Conservation (phyloP, 2,329 filamentous ascomycete species). For the Lithohypha guttulata region DNA sequence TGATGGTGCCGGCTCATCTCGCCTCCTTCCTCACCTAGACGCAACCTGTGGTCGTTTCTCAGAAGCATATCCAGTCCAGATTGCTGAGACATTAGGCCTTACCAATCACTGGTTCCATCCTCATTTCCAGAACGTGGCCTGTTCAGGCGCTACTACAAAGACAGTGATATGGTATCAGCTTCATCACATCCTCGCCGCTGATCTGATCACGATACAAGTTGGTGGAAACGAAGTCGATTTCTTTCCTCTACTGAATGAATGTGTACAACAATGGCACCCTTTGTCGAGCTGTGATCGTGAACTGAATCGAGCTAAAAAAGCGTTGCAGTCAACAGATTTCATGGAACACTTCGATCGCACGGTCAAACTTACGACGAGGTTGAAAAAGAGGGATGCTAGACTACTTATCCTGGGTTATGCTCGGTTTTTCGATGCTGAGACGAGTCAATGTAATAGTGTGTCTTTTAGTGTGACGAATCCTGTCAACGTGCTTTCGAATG, state of each 20-base stretch:
- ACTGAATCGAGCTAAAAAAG: constrained; percentile 13
- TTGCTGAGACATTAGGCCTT: constrained; percentile 15
- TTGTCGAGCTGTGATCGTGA: constrained; percentile 15
- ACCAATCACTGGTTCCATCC: constrained; percentile 10
- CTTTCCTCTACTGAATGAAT: constrained; percentile 23
- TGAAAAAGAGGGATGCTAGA: constrained; percentile 9
- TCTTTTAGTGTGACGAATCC: constrained; percentile 21
- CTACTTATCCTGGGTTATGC: constrained; percentile 22
- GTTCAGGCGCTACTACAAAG: constrained; percentile 18
- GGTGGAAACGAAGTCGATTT: constrained; percentile 25
- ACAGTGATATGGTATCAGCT: constrained; percentile 19
- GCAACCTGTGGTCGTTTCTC: constrained; percentile 20
- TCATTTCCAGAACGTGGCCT: constrained; percentile 22
- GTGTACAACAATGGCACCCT: constrained; percentile 22
- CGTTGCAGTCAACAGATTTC: constrained; percentile 17
- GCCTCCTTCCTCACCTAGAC: constrained; percentile 11
- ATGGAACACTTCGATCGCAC: constrained; percentile 17
- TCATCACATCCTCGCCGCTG: constrained; percentile 13
- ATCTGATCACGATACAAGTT: constrained; percentile 22
- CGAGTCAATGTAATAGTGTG: constrained; percentile 17
- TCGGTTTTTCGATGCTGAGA: constrained; percentile 21
- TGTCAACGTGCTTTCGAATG: constrained; percentile 18
- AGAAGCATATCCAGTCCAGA: constrained; percentile 22
- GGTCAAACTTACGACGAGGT: constrained; percentile 10
- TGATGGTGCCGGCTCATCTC: constrained; percentile 19